A percentile compares a stretch with the other conserved stretches of the same genome.
phyloP scores from a whole-genome alignment of 2,329 filamentous ascomycete species.

The Penicillium sclerotiorum region DNA sequence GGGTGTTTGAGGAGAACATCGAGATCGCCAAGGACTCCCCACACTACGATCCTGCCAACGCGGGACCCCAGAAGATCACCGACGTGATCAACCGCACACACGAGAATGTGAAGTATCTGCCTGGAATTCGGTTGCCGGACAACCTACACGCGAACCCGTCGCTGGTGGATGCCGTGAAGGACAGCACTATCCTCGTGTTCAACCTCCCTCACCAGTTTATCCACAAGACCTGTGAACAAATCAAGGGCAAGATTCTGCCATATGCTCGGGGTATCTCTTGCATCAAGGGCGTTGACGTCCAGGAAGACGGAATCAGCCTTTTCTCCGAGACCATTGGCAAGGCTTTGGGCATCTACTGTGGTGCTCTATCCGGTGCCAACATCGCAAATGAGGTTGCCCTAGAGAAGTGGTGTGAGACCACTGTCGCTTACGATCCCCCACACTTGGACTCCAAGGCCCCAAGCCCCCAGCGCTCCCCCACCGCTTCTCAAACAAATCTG shows the following conservation, averaged over 20 bases:
- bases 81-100: constrained; percentile 86
- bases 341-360: constrained; percentile 91
- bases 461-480: constrained; percentile 59
- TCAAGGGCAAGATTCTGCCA: constrained; percentile 86
- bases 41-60: constrained; percentile 72
- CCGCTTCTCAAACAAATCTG: constrained; percentile 53
- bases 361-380: constrained; percentile 92
- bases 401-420: constrained; percentile 97
- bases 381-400: constrained; percentile 92
- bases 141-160: constrained; percentile 60
- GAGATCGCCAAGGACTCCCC: constrained; percentile 70
- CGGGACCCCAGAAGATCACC: constrained; percentile 82
- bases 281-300: constrained; percentile 96
- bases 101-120: constrained; percentile 98
- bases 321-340: constrained; percentile 95
- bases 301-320: constrained; percentile 79
- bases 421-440: constrained; percentile 92
- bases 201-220: constrained; percentile 95
- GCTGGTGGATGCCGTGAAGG: constrained; percentile 70
- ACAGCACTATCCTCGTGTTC: constrained; percentile 89
- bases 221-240: constrained; percentile 76
- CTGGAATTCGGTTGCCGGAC: constrained; percentile 76
- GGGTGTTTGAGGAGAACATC: constrained; percentile 95
- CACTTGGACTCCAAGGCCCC: constrained; percentile 80
- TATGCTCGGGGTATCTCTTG: constrained; percentile 94